These are phyloP conservation scores for Gastrodia elata DNA, from an alignment of 106 monocot species.

Conservation along the genomic window DNA sequence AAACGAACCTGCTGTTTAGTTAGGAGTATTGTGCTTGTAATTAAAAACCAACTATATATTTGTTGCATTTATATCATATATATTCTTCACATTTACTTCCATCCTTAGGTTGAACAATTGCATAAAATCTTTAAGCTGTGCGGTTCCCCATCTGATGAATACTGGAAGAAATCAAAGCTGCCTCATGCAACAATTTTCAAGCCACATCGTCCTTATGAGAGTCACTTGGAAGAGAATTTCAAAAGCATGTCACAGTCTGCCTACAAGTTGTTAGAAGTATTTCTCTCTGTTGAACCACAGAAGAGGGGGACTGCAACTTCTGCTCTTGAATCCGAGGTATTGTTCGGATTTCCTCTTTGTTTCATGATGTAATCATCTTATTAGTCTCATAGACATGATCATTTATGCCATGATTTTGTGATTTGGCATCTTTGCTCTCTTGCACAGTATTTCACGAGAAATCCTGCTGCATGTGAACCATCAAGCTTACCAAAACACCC, in stretches of 20 bases:
- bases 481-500: constrained; percentile 67
- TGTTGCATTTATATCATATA: too few relatives aligned
- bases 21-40: too few relatives aligned
- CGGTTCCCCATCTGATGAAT: constrained; percentile 64
- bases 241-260: constrained; percentile 34
- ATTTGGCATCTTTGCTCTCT: not conserved
- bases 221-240: constrained; percentile 36
- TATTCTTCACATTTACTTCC: constrained; percentile 1
- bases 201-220: constrained; percentile 56
- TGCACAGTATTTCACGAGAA: constrained; percentile 57
- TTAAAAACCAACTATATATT: too few relatives aligned
- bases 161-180: constrained; percentile 70
- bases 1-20: too few relatives aligned
- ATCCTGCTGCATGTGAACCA: constrained; percentile 69
- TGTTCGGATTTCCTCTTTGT: not conserved
- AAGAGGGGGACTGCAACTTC: constrained; percentile 50
- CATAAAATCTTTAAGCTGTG: constrained; percentile 84
- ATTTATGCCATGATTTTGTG: not conserved
- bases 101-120: constrained; percentile 58
- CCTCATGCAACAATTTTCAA: constrained; percentile 68
- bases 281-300: constrained; percentile 57
- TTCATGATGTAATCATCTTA: not conserved
- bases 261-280: constrained; percentile 36
- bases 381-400: not conserved
- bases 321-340: constrained; percentile 51